phyloP scores from a whole-genome alignment of 2,329 filamentous ascomycete species.

The Aspergillus sojae region DNA sequence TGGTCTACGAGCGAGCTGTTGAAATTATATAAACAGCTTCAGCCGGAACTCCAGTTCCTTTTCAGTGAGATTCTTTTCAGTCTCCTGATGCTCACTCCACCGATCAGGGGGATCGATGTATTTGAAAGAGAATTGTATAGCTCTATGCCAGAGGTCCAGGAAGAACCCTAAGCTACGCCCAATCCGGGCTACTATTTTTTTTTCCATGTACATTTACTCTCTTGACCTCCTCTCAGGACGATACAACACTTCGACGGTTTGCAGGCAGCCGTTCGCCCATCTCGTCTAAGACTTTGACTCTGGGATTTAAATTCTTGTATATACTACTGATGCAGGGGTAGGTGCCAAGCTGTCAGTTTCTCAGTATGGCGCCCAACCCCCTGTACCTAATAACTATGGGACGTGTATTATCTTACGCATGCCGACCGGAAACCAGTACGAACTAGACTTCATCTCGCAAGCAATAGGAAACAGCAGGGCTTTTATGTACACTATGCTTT shows the following conservation, averaged over 20 bases:
- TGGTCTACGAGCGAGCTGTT: conserved; percentile 43
- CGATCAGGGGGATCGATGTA: conserved; percentile 34
- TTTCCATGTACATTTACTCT: neutral
- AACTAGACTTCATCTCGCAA: neutral
- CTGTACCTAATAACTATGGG: neutral
- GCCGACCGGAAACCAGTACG: neutral
- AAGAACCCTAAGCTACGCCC: neutral
- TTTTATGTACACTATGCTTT: neutral
- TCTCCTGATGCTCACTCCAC: conserved; percentile 36
- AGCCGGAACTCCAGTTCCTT: conserved; percentile 39
- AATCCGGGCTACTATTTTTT: neutral
- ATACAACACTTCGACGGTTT: neutral
- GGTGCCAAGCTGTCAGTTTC: neutral
- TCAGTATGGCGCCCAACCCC: neutral
- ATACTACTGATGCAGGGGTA: neutral
- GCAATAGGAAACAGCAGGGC: neutral
- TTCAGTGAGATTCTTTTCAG: conserved; percentile 44
- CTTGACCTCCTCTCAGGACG: neutral
- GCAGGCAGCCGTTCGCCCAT: conserved; percentile 7
- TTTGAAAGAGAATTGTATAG: conserved; percentile 38
- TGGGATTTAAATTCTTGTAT: conserved; percentile 2
- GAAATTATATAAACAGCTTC: conserved; percentile 38
- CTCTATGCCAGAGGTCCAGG: conserved; percentile 3
- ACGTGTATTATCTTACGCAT: neutral
- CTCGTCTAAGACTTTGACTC: neutral